Evolutionary conservation across 2,329 filamentous ascomycete species (phyloP).

Genomic region (Fusarium acutatum): DNA sequence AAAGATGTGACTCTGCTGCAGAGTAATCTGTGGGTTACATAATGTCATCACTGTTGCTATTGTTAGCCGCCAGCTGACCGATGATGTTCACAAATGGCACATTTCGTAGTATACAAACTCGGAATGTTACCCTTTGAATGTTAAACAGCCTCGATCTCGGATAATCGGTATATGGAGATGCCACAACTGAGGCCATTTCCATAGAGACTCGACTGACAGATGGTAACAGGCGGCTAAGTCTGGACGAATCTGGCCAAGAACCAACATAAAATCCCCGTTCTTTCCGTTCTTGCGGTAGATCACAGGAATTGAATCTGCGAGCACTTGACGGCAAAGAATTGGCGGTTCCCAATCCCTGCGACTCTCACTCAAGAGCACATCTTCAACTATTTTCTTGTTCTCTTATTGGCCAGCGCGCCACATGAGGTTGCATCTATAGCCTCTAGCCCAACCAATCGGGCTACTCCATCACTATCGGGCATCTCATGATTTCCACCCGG

Average conservation of each 20-base stretch:
- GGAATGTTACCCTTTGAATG: not conserved
- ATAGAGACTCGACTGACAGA: conserved; percentile 27
- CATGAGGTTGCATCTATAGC: conserved; percentile 23
- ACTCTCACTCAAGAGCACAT: conserved; percentile 25
- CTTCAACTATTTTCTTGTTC: conserved; percentile 4
- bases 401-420: conserved; percentile 38
- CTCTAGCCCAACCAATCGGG: conserved; percentile 40
- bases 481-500: conserved; percentile 39
- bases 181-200: conserved; percentile 24
- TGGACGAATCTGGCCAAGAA: conserved; percentile 15
- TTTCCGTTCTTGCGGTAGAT: conserved; percentile 1
- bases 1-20: not conserved
- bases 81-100: not conserved
- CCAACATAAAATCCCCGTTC: not conserved
- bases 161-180: not conserved
- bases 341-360: conserved; percentile 17
- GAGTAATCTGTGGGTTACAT: not conserved
- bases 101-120: not conserved
- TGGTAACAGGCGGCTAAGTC: conserved; percentile 27
- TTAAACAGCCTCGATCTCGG: not conserved
- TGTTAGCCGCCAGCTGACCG: not conserved
- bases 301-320: conserved; percentile 22
- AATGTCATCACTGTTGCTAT: not conserved
- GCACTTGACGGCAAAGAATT: conserved; percentile 16
- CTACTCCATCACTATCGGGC: conserved; percentile 17